Base-by-base conservation (phyloP, 148 eudicot species). In the Nepenthes gracilis region DNA sequence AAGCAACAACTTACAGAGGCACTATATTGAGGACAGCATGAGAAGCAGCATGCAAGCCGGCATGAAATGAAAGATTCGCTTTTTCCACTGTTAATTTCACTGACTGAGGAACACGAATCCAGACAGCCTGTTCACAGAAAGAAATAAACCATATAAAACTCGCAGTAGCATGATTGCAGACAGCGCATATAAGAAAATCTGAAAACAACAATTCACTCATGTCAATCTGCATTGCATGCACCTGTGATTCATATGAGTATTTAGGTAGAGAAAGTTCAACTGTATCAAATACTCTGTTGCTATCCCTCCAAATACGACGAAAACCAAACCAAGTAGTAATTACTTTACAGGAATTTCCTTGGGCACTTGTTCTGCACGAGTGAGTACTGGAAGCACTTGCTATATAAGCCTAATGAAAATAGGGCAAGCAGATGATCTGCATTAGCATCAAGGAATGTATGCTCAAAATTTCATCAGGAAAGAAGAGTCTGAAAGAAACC, bases 291-390 rank as follows among this genome's bases (percentile, higher is more conserved):
- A 88, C 77, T 66, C 52, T 67, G 62, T 83, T 78, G 73, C 79
- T 89, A 68, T 80, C 77, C 81, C 56, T 80, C 83, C 89, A 81
- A 71, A 93, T 71, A 60, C 89, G 85, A 55, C 75, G 79, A 62
- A 84, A 93, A 33, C 99, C 96, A 81, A 88, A 84, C 99, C 99
- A 93, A 52, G 91, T 88, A 33, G 96, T 93, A 64, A 96, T 89
- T 37, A 93, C 89, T 67, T 71, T 81, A 78, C 99, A 93, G 67
- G 62, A 38, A 60, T 85, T 47, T 72, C 79, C 73, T 69, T 81
- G 85, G 69, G 99, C 89, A 60, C 78, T 80, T 70, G 88, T 88
- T 82, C 70, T 77, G 51, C 71, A 55, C 40, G 56, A 59, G 59
- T 68, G 70, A 32, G 40, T 60, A 58, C 54, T 76, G 47, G 74